Evolutionary conservation across 495 filamentous ascomycete genomes (phyloP).

Genomic region (Tuber umbilicatum): DNA sequence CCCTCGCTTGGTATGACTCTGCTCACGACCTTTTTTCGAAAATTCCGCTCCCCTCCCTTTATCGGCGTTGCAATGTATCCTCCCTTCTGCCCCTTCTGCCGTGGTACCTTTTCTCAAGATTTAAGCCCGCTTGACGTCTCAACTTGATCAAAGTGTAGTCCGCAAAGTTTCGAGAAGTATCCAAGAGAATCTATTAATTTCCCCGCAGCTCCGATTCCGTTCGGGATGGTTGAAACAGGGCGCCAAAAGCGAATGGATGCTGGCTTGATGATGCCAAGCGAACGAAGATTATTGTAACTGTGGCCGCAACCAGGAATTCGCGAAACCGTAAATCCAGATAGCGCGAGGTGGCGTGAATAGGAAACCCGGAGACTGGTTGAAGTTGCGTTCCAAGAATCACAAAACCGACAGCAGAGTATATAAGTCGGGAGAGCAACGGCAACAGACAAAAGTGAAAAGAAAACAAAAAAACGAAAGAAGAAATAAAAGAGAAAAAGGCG

Average conservation of each 20-base stretch:
- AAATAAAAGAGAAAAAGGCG: slow-evolving; percentile 21
- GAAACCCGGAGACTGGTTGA: slow-evolving; percentile 18
- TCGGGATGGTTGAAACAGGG: slow-evolving; percentile 27
- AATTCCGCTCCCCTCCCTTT: slow-evolving; percentile 32
- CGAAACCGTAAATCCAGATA: slow-evolving; percentile 30
- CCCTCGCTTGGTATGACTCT: slow-evolving; percentile 9
- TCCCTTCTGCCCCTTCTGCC: slow-evolving; percentile 20
- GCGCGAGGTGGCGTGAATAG: slow-evolving; percentile 31
- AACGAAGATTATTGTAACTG: slow-evolving; percentile 31
- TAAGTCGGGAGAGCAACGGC: slow-evolving; percentile 24
- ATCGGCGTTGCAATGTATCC: slow-evolving; percentile 22
- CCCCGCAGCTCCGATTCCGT: slow-evolving; percentile 18
- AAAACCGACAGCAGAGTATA: slow-evolving; percentile 14
- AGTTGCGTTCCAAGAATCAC: background rate
- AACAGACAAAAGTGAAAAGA: background rate
- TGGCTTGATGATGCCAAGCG: slow-evolving; percentile 35
- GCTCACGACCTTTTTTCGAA: slow-evolving; percentile 23
- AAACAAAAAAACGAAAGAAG: slow-evolving; percentile 13
- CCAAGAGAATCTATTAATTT: slow-evolving; percentile 24
- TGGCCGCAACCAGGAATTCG: slow-evolving; percentile 33
- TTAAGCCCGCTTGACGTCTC: slow-evolving; percentile 13
- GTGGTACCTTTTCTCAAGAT: slow-evolving; percentile 3
- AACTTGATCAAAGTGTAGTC: slow-evolving; percentile 13
- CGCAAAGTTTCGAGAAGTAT: slow-evolving; percentile 7
- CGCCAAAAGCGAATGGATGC: slow-evolving; percentile 40